Base-by-base conservation (phyloP, 176 grass and related monocot species). In the Saccharum spontaneum region DNA sequence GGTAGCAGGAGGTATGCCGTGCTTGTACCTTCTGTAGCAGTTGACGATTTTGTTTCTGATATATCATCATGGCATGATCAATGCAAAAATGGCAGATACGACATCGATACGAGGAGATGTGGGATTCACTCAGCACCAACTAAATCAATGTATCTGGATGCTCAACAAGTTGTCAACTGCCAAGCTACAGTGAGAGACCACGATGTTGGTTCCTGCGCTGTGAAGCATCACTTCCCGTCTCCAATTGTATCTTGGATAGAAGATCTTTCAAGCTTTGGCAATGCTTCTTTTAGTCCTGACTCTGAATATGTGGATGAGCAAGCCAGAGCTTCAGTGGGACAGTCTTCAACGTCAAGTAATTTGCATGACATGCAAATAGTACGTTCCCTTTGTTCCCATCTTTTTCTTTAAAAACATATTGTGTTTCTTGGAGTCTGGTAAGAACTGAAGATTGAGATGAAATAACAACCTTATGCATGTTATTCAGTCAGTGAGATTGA, bases 191-290 rank as follows among this genome's bases (percentile, higher is more conserved):
- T 28, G 10, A n/a, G 20, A 78, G 38, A 84, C 69, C 0, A 2
- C 16, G 24, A 79, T 84, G 79, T 2, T 20, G 79, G 33, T 22
- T 26, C 82, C 68, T 76, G 81, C 69, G 20, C 82, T 71, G 97
- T 99, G 16, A 94, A 94, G 81, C 93, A 99, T 74, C 92, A 99
- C 31, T 89, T 64, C 54, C 78, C 87, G 6, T 91, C 91, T 68
- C 75, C 97, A 26, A 87, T 96, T 18, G 76, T 94, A 82, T 99
- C 97, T 49, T 99, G 97, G 93, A 86, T 99, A 64, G 91, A 99
- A 38, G 97, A 96, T 48, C 81, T 84, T 36, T 84, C 92, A 2
- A 86, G 83, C 84, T 82, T 89, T 79, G 86, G 71, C 11, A 73
- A 72, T 49, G 82, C 73, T 91, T 90, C 90, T 82, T 92, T 92